A percentile compares a stretch with the other conserved stretches of the same genome.
Conservation (phyloP, 192 early-diverging fungal genomes). For the Pilaira anomala region DNA sequence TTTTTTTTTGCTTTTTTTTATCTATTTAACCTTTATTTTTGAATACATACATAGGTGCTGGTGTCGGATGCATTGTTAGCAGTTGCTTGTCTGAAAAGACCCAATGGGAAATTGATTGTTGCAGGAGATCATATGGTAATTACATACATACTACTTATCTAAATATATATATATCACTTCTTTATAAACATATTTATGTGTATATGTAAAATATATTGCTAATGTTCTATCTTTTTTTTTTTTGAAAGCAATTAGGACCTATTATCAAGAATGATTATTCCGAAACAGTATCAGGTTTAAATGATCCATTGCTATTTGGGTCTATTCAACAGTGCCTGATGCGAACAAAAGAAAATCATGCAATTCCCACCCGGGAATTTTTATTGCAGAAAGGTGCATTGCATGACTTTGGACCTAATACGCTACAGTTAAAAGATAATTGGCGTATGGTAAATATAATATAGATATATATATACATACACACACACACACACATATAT, state of each 20-base stretch:
- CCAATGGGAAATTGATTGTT: constrained; percentile 40
- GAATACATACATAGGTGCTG: too few species aligned
- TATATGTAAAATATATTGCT: too few species aligned
- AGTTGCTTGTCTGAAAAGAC: constrained; percentile 39
- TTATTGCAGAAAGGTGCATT: constrained; percentile 26
- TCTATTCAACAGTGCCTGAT: constrained; percentile 53
- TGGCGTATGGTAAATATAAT: constrained; percentile 45
- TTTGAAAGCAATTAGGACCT: constrained; percentile 48
- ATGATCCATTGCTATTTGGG: constrained; percentile 41
- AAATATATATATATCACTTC: not conserved
- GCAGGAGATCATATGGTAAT: constrained; percentile 51
- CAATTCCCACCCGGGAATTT: constrained; percentile 22
- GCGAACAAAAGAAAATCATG: constrained; percentile 28
- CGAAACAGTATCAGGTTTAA: not conserved
- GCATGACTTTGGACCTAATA: constrained; percentile 46
- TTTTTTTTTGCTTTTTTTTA: too few species aligned
- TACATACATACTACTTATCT: not conserved
- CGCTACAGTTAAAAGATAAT: constrained; percentile 50
- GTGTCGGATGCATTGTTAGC: constrained; percentile 42
- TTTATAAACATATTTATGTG: too few species aligned
- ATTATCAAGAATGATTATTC: constrained; percentile 45
- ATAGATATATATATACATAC: constrained; percentile 28
- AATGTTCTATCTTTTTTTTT: not conserved
- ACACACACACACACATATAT: too few species aligned
- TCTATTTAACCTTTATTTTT: too few species aligned